Conservation (phyloP, 2,329 filamentous ascomycete genomes). For the Calonectria honghensis region DNA sequence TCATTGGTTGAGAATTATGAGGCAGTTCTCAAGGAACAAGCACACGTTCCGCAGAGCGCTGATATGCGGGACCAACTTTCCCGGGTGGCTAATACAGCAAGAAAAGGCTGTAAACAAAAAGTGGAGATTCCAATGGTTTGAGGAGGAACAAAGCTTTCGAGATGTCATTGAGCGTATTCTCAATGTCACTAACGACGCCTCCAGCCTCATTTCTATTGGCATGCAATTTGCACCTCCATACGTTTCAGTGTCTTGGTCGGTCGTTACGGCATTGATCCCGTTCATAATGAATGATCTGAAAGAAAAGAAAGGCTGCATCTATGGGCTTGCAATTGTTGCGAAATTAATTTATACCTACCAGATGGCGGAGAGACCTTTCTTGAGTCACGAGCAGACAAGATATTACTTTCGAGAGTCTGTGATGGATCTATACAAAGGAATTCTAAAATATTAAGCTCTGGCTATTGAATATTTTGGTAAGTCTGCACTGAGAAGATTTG, state of each 20-base stretch:
- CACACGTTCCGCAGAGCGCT: background rate
- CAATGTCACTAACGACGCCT: background rate
- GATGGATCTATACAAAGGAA: background rate
- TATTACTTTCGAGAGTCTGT: background rate
- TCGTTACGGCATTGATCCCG: background rate
- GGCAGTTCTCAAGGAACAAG: background rate
- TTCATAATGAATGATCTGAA: background rate
- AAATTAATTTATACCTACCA: background rate
- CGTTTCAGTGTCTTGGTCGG: background rate
- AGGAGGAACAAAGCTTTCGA: background rate
- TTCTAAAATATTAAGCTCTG: background rate
- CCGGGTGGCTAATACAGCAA: background rate
- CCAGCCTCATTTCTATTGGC: background rate
- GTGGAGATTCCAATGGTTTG: background rate
- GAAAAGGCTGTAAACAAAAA: background rate
- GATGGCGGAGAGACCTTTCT: background rate
- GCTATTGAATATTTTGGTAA: conserved; percentile 4
- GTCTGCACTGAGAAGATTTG: background rate
- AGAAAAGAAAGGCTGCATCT: background rate
- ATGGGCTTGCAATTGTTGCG: conserved; percentile 1
- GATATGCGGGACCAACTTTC: background rate
- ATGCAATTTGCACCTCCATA: conserved; percentile 1
- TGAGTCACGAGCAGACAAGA: background rate
- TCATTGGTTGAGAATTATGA: background rate
- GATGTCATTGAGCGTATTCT: conserved; percentile 5